Evolutionary conservation across 2,329 filamentous ascomycete species (phyloP).

Genomic region (Aspergillus spinulosporus): DNA sequence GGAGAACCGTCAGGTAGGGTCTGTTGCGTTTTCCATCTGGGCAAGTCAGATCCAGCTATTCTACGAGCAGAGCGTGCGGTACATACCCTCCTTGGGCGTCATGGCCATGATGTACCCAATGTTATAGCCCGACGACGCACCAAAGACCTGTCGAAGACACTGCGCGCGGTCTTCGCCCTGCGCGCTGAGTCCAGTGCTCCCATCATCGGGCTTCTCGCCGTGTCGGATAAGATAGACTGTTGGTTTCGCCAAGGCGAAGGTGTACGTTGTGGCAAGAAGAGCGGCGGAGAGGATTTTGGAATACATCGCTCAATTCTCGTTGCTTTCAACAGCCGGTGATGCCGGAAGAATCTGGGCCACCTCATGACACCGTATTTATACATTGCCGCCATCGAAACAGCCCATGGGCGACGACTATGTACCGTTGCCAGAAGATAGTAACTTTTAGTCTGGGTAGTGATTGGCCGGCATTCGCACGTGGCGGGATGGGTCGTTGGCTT

Average conservation of each 20-base stretch:
- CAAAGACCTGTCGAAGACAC: constrained; percentile 61
- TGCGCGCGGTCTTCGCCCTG: constrained; percentile 59
- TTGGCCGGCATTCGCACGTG: constrained; percentile 7
- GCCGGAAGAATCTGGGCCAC: too few species aligned
- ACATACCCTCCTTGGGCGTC: constrained; percentile 48
- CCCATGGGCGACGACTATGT: neutral
- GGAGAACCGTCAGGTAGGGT: constrained; percentile 59
- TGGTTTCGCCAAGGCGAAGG: constrained; percentile 33
- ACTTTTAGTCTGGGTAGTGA: neutral
- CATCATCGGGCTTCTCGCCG: constrained; percentile 60
- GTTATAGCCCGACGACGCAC: constrained; percentile 52
- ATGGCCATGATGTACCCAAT: constrained; percentile 62
- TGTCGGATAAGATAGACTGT: constrained; percentile 65
- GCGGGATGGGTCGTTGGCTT: constrained; percentile 2
- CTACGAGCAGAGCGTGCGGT: constrained; percentile 2
- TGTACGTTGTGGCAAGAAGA: constrained; percentile 18
- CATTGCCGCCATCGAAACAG: neutral
- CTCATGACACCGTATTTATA: neutral
- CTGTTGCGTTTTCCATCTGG: constrained; percentile 54
- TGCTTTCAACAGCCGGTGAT: too few species aligned
- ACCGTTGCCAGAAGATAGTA: neutral
- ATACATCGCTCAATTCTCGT: constrained; percentile 6
- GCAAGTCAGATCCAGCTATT: constrained; percentile 17
- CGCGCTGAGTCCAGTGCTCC: constrained; percentile 50
- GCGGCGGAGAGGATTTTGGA: constrained; percentile 9